A percentile compares a stretch with the other conserved stretches of the same genome.
Evolutionary conservation across 2,329 filamentous ascomycete species (phyloP).

Genomic region (Neonectria hederae): DNA sequence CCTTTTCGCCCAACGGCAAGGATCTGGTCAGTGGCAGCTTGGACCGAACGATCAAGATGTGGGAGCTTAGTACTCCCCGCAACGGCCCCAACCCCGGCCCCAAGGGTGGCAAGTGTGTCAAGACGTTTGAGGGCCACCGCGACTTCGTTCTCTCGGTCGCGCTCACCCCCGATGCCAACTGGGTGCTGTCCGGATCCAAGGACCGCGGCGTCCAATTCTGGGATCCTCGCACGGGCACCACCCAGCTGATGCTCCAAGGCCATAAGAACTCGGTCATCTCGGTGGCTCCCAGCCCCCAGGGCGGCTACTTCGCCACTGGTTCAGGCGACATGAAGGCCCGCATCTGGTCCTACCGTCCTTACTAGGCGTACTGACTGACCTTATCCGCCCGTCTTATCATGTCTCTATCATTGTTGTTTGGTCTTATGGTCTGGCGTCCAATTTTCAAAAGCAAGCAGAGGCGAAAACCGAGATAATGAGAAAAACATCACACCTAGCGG

Average conservation of each 20-base stretch:
- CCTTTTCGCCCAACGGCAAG: conserved; percentile 92
- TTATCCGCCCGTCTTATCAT: conserved; percentile 8
- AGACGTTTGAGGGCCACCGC: conserved; percentile 97
- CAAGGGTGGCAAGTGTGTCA: conserved; percentile 92
- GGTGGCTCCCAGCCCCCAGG: conserved; percentile 90
- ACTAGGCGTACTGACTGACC: conserved; percentile 38
- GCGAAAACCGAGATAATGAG: conserved; percentile 8
- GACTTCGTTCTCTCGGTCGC: conserved; percentile 98
- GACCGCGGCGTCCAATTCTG: conserved; percentile 98
- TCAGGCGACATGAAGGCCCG: conserved; percentile 97
- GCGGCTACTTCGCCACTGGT: conserved; percentile 91
- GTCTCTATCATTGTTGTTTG: conserved; percentile 21
- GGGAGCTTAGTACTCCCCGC: conserved; percentile 84
- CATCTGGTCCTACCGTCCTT: conserved; percentile 86
- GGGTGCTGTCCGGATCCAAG: conserved; percentile 98
- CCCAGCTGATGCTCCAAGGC: conserved; percentile 97
- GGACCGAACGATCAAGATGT: conserved; percentile 99
- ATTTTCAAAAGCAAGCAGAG: conserved; percentile 25
- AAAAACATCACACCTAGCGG: not conserved
- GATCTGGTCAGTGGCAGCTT: conserved; percentile 94
- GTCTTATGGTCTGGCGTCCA: conserved; percentile 23
- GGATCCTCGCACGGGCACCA: conserved; percentile 92
- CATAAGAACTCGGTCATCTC: conserved; percentile 99
- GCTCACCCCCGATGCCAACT: conserved; percentile 90
- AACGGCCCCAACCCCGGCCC: conserved; percentile 72